Base-by-base conservation (phyloP, 2,329 filamentous ascomycete species). In the Alternaria consortialis region DNA sequence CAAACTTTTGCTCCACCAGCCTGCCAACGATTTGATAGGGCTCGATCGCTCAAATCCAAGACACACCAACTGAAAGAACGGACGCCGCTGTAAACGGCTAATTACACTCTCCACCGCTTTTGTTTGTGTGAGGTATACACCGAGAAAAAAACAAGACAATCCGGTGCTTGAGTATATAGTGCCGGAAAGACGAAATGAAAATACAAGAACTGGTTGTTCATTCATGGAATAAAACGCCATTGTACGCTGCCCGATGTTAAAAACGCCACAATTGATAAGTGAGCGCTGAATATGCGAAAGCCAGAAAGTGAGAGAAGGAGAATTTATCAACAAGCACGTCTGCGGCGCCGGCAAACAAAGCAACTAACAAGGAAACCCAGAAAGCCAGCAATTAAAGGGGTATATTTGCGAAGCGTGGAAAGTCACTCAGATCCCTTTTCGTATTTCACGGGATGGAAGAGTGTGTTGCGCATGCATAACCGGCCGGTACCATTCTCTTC, bases 361-460 rank as follows among this genome's bases (percentile, higher is more conserved):
- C 46, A 53, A 56, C 56, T 53, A 57, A 64, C 37, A 62, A 63
- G 34, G 53, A 55, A 58, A 66, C 63, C 62, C 56, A 65, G 40
- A 39, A 46, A 48, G 60, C 46, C 51, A 56, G 43, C 57, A 46
- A 73, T 73, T 72, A 73, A 72, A 74, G 64, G 60, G 62, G 65
- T 72, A 66, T 57, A 62, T 64, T 67, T 65, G 66, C 56, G 53
- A 56, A 67, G 42, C 52, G 29, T 55, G 53, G 25, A 31, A 51
- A 52, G 57, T 77, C 68, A 77, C 54, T 77, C 74, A 8, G 74
- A 77, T 15, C 79, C 79, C 51, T 74, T 74, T 66, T 84, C 83
- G 55, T 79, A 76, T 72, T 84, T 84, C 68, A 84, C 79, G 5
- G 83, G 83, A 67, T 84, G 83, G 69, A 81, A 80, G 39, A 84